Percentiles rank a stretch among this genome's conserved stretches.
These are phyloP conservation scores for Metschnikowia kofuensis DNA, from an alignment of 805 yeast species.

Conservation along the genomic window DNA sequence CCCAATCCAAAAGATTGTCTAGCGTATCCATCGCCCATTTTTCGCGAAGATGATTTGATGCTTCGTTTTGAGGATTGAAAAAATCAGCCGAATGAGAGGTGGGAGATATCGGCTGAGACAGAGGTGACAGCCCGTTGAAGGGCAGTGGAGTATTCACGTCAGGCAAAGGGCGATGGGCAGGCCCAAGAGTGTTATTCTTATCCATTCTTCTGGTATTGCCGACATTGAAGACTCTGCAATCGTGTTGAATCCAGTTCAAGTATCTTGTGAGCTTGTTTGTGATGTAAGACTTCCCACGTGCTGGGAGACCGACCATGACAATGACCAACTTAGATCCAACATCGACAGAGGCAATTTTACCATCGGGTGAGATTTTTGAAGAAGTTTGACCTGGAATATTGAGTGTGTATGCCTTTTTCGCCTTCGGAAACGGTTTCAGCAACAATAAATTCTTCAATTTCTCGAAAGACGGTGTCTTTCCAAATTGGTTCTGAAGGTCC, in stretches of 20 bases:
- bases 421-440: conserved; percentile 37
- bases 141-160: conserved; percentile 39
- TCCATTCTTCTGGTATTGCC: conserved; percentile 90
- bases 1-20: conserved; percentile 76
- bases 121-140: conserved; percentile 15
- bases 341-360: conserved; percentile 59
- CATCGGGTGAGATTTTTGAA: conserved; percentile 76
- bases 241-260: conserved; percentile 91
- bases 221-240: conserved; percentile 87
- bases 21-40: conserved; percentile 96
- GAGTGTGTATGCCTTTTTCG: conserved; percentile 72
- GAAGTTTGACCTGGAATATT: conserved; percentile 92
- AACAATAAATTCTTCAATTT: conserved; percentile 33
- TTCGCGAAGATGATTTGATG: conserved; percentile 68
- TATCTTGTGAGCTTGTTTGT: conserved; percentile 89
- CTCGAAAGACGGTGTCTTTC: conserved; percentile 41
- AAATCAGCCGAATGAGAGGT: conserved; percentile 72
- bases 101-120: conserved; percentile 20
- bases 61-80: conserved; percentile 74
- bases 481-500: conserved; percentile 34
- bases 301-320: conserved; percentile 96
- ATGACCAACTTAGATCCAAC: conserved; percentile 75
- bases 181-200: conserved; percentile 50
- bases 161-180: conserved; percentile 60
- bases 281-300: conserved; percentile 90